phyloP scores from a whole-genome alignment of 352 stramenopile species.

The Nothophytophthora sp. region DNA sequence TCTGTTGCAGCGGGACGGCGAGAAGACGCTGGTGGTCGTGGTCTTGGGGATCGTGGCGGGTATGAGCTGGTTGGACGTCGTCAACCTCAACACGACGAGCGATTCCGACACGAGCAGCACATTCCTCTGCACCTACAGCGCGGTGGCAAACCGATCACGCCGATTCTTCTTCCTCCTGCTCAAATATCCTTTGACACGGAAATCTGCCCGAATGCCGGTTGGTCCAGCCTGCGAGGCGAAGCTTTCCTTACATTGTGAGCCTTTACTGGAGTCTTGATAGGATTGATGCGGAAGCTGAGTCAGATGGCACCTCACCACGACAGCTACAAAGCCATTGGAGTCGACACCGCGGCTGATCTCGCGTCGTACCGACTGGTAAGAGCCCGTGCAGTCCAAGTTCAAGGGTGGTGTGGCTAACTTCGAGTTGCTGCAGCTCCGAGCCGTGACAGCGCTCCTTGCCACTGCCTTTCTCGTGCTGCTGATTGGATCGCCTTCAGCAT shows the following conservation, averaged over 20 bases:
- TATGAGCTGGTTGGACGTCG: slow-evolving; percentile 67
- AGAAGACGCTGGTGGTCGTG: slow-evolving; percentile 45
- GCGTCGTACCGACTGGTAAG: slow-evolving; percentile 24
- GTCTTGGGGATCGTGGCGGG: slow-evolving; percentile 53
- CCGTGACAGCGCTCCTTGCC: slow-evolving; percentile 25
- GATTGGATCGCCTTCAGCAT: slow-evolving; percentile 41
- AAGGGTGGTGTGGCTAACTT: slow-evolving; percentile 1
- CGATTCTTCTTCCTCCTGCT: slow-evolving; percentile 67
- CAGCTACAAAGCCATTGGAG: slow-evolving; percentile 16
- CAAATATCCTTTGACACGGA: slow-evolving; percentile 69
- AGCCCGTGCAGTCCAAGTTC: background rate
- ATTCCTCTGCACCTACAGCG: slow-evolving; percentile 59
- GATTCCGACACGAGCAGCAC: slow-evolving; percentile 1
- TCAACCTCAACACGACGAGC: slow-evolving; percentile 40
- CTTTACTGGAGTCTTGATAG: slow-evolving; percentile 54
- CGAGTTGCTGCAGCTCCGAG: slow-evolving; percentile 25
- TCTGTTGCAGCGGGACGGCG: slow-evolving; percentile 27
- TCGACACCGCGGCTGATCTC: slow-evolving; percentile 5
- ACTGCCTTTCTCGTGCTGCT: slow-evolving; percentile 39
- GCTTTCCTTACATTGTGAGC: slow-evolving; percentile 31
- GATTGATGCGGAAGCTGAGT: slow-evolving; percentile 46
- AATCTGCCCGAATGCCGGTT: background rate
- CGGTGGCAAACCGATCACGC: slow-evolving; percentile 48
- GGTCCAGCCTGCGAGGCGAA: background rate
- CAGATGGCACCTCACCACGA: slow-evolving; percentile 10